Evolutionary conservation across 805 yeast species (phyloP).

Genomic region (Pichia phayaonensis): DNA sequence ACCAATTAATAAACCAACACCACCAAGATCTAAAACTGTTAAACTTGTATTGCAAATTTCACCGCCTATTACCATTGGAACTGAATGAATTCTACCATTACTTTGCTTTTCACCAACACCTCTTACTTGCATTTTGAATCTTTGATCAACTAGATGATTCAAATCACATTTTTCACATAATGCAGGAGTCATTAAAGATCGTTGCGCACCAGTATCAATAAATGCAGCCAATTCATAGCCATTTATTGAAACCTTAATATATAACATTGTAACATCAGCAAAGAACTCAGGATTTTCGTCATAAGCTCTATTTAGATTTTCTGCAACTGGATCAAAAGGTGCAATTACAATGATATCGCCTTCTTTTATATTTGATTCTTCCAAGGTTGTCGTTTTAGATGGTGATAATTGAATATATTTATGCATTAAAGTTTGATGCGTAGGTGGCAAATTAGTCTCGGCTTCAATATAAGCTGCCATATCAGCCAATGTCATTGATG

Average conservation of each 20-base stretch:
- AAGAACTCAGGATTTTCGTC: slow-evolving; percentile 90
- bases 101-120: slow-evolving; percentile 86
- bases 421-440: slow-evolving; percentile 8
- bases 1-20: slow-evolving; percentile 73
- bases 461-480: slow-evolving; percentile 9
- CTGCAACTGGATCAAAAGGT: slow-evolving; percentile 8
- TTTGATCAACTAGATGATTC: slow-evolving; percentile 63
- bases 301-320: slow-evolving; percentile 59
- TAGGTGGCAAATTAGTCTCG: slow-evolving; percentile 8
- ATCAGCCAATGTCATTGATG: slow-evolving; percentile 10
- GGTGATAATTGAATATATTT: slow-evolving; percentile 6
- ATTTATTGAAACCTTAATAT: slow-evolving; percentile 69
- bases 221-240: slow-evolving; percentile 81
- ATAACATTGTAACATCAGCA: slow-evolving; percentile 76
- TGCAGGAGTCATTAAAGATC: slow-evolving; percentile 71
- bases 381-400: slow-evolving; percentile 3
- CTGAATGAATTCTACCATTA: slow-evolving; percentile 80
- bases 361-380: slow-evolving; percentile 2
- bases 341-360: slow-evolving; percentile 4
- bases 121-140: slow-evolving; percentile 74
- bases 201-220: slow-evolving; percentile 95
- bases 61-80: slow-evolving; percentile 71
- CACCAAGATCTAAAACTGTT: slow-evolving; percentile 58
- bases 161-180: slow-evolving; percentile 71
- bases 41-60: slow-evolving; percentile 59